Conservation (phyloP, 1,284 basidiomycete species). For the Microbotryum saponariae region DNA sequence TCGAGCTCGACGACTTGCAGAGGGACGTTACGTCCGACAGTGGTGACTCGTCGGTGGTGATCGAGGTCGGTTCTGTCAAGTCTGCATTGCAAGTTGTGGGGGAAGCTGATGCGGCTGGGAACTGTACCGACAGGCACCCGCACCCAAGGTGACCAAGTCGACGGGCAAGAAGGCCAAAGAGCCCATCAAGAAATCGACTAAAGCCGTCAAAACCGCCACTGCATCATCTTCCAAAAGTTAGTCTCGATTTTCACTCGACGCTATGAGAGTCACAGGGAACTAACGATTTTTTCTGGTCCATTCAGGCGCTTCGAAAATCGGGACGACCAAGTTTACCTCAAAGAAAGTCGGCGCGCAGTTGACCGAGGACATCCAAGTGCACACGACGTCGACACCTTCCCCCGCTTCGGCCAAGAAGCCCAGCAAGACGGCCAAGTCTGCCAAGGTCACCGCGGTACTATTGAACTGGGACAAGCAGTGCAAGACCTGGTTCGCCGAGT, state of each 20-base stretch:
- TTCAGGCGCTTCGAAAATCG: neutral
- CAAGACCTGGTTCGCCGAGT: constrained; percentile 18
- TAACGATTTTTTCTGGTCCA: constrained; percentile 3
- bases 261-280: neutral
- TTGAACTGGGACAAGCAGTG: constrained; percentile 16
- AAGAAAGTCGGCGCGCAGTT: too few relatives aligned
- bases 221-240: neutral
- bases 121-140: neutral
- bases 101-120: neutral
- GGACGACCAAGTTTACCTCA: neutral
- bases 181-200: neutral
- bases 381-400: too few relatives aligned
- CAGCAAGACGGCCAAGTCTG: too few relatives aligned
- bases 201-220: neutral
- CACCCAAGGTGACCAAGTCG: neutral
- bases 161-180: too few relatives aligned
- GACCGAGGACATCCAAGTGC: too few relatives aligned
- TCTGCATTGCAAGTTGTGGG: neutral
- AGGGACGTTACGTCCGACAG: neutral
- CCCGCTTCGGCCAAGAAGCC: too few relatives aligned
- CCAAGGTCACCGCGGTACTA: too few relatives aligned
- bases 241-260: neutral
- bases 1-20: constrained; percentile 1
- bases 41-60: neutral
- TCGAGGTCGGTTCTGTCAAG: neutral